Percentiles rank a stretch among this genome's conserved stretches.
phyloP scores from a whole-genome alignment of 495 filamentous ascomycete genomes.

The Haplographium delicatum region DNA sequence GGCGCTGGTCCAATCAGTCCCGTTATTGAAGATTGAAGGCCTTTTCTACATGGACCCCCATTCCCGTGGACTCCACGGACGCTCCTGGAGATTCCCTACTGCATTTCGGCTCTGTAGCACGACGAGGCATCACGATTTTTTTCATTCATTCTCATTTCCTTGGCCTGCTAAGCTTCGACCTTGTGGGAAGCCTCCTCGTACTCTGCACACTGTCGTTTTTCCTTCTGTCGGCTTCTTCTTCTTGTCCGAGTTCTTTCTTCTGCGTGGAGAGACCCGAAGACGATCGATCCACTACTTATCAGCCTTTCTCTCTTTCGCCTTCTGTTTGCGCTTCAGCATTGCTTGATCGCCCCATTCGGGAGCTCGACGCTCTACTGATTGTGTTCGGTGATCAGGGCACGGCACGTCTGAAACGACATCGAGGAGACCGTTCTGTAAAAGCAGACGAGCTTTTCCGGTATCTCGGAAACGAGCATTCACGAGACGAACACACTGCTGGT shows the following conservation, averaged over 20 bases:
- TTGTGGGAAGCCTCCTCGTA: background rate
- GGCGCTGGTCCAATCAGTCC: background rate
- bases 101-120: background rate
- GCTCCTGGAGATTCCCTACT: background rate
- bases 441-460: background rate
- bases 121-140: background rate
- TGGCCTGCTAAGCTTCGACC: background rate
- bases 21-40: background rate
- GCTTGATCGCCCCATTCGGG: conserved; percentile 20
- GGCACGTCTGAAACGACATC: conserved; percentile 14
- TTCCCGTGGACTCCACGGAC: background rate
- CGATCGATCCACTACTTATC: background rate
- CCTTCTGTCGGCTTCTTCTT: background rate
- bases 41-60: background rate
- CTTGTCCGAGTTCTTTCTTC: background rate
- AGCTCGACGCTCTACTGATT: conserved; percentile 21
- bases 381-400: background rate
- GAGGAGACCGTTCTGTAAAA: background rate
- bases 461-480: background rate
- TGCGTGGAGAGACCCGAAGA: background rate
- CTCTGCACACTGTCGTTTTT: background rate
- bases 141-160: background rate
- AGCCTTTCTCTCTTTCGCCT: background rate
- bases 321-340: conserved; percentile 17
- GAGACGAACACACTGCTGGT: background rate